These are phyloP conservation scores for Tricholoma sp. DNA, from an alignment of 768 basidiomycete genomes.

Conservation along the genomic window DNA sequence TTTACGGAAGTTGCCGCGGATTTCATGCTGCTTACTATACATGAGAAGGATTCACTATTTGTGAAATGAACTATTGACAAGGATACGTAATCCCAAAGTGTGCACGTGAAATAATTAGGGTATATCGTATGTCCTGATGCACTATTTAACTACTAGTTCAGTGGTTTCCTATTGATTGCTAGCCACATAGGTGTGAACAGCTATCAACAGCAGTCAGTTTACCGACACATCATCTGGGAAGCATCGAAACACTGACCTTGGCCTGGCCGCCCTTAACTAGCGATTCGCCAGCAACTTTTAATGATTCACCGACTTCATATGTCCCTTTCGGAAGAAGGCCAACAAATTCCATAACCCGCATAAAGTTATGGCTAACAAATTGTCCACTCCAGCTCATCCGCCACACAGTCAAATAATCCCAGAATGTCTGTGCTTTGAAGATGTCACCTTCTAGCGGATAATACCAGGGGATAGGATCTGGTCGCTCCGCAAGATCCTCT, in stretches of 20 bases:
- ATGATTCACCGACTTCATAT: slow-evolving; percentile 79
- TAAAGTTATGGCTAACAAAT: slow-evolving; percentile 74
- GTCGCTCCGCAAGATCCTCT: slow-evolving; percentile 89
- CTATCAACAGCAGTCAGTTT: slow-evolving; percentile 30
- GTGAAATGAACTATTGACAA: neutral
- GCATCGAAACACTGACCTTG: slow-evolving; percentile 51
- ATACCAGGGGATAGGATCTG: slow-evolving; percentile 83
- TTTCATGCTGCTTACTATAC: slow-evolving; percentile 7
- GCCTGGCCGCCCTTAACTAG: slow-evolving; percentile 81
- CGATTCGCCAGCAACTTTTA: slow-evolving; percentile 76
- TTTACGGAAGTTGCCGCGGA: slow-evolving; percentile 26
- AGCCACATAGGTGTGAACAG: slow-evolving; percentile 88
- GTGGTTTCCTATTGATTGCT: slow-evolving; percentile 55
- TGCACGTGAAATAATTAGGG: slow-evolving; percentile 9
- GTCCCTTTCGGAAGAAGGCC: slow-evolving; percentile 91
- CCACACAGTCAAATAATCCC: slow-evolving; percentile 88
- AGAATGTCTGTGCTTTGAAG: slow-evolving; percentile 85
- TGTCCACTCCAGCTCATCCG: slow-evolving; percentile 87
- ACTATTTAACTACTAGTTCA: slow-evolving; percentile 20
- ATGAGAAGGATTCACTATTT: neutral
- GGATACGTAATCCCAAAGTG: slow-evolving; percentile 1
- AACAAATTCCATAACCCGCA: slow-evolving; percentile 73
- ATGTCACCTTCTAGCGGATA: slow-evolving; percentile 96
- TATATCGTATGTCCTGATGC: slow-evolving; percentile 9
- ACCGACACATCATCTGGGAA: neutral